Percentiles rank a stretch among this genome's conserved stretches.
Evolutionary conservation across 805 yeast genomes (phyloP).

Genomic region (Hanseniaspora meyeri): DNA sequence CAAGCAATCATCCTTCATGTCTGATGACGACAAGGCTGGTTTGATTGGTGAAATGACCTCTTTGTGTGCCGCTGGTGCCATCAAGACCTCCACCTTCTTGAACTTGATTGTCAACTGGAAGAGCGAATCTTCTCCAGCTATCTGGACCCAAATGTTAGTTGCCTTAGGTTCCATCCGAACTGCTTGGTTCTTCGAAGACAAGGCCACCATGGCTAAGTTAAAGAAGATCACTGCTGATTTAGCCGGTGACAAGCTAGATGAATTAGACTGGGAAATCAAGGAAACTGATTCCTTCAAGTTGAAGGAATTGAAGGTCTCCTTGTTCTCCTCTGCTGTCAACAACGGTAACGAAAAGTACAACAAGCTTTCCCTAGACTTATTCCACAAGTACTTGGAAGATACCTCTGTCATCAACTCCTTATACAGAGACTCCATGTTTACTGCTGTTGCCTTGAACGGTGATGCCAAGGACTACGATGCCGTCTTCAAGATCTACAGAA

Average conservation of each 20-base stretch:
- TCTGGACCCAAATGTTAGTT: conserved; percentile 50
- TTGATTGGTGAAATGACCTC: conserved; percentile 70
- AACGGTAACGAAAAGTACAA: conserved; percentile 39
- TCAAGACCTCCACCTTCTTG: conserved; percentile 49
- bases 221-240: conserved; percentile 43
- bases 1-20: conserved; percentile 41
- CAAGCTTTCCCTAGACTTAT: conserved; percentile 37
- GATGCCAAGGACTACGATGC: conserved; percentile 50
- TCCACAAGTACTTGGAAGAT: conserved; percentile 43
- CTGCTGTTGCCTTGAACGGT: conserved; percentile 54
- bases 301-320: conserved; percentile 53
- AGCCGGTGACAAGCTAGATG: conserved; percentile 40
- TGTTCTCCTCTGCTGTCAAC: conserved; percentile 49
- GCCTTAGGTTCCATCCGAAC: conserved; percentile 38
- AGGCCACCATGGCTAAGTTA: conserved; percentile 36
- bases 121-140: conserved; percentile 47
- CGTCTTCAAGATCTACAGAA: conserved; percentile 46
- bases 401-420: conserved; percentile 61
- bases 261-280: conserved; percentile 54
- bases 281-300: conserved; percentile 44
- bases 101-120: conserved; percentile 50
- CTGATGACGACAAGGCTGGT: conserved; percentile 69
- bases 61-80: conserved; percentile 57
- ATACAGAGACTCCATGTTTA: conserved; percentile 53
- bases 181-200: conserved; percentile 46